Conservation (phyloP, 768 basidiomycete species). For the Mycena epipterygia region DNA sequence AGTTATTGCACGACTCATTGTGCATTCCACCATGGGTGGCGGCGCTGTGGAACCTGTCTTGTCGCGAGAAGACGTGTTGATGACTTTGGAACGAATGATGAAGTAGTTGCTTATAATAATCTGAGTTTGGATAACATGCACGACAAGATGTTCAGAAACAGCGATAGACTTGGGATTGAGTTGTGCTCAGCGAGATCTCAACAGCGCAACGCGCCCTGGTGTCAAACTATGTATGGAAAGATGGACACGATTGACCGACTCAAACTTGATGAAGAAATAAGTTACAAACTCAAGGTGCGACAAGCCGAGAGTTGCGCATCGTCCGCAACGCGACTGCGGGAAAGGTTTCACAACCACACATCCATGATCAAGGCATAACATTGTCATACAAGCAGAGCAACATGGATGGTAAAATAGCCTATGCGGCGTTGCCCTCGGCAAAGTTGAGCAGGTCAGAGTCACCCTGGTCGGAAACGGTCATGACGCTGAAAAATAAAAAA, state of each 20-base stretch:
- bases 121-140: too few relatives aligned
- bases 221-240: too few relatives aligned
- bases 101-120: background rate
- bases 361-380: constrained; percentile 29
- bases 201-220: too few relatives aligned
- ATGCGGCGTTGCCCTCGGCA: constrained; percentile 80
- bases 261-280: background rate
- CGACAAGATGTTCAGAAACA: too few relatives aligned
- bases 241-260: too few relatives aligned
- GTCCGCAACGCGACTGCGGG: too few relatives aligned
- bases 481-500: constrained; percentile 72
- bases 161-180: too few relatives aligned
- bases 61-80: constrained; percentile 56
- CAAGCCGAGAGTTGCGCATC: background rate
- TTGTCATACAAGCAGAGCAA: constrained; percentile 23
- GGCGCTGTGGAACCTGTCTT: constrained; percentile 32
- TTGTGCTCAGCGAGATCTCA: too few relatives aligned
- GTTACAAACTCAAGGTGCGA: background rate
- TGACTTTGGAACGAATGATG: constrained; percentile 59
- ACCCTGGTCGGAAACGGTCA: constrained; percentile 96
- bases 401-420: constrained; percentile 45
- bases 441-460: constrained; percentile 96
- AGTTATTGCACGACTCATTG: constrained; percentile 80
- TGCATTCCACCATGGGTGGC: constrained; percentile 67
- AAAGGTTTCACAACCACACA: background rate